Conservation (phyloP, 305 asterid species). For the Fraxinus nigra region DNA sequence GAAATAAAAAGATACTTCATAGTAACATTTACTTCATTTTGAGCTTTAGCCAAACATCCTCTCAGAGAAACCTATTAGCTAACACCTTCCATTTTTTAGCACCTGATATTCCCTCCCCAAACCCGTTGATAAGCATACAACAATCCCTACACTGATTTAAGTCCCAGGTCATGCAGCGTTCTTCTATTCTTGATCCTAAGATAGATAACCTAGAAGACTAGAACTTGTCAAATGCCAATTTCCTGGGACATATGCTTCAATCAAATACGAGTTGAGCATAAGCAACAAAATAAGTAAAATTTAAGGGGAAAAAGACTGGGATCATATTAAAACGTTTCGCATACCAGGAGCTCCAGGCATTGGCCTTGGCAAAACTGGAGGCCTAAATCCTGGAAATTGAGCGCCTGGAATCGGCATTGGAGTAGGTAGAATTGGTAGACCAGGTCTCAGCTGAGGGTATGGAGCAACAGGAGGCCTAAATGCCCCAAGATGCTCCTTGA, state of each 20-base stretch:
- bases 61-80: not conserved
- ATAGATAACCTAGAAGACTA: not conserved
- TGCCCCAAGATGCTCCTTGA: conserved; percentile 92
- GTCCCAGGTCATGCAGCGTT: not conserved
- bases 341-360: conserved; percentile 72
- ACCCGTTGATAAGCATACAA: not conserved
- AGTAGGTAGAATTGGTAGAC: conserved; percentile 54
- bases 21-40: not conserved
- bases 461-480: conserved; percentile 75
- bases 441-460: conserved; percentile 64
- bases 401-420: conserved; percentile 56
- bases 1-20: not conserved
- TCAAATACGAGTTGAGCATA: conserved; percentile 12
- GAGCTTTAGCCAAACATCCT: not conserved
- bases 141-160: not conserved
- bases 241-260: not conserved
- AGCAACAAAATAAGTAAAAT: conserved; percentile 3
- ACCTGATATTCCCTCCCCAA: not conserved
- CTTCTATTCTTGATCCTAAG: not conserved
- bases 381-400: conserved; percentile 71
- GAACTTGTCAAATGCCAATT: not conserved
- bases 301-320: not conserved
- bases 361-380: conserved; percentile 74
- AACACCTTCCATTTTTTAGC: not conserved
- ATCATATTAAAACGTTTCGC: not conserved